Conservation (phyloP, 2,329 filamentous ascomycete genomes). For the Aspergillus niger region DNA sequence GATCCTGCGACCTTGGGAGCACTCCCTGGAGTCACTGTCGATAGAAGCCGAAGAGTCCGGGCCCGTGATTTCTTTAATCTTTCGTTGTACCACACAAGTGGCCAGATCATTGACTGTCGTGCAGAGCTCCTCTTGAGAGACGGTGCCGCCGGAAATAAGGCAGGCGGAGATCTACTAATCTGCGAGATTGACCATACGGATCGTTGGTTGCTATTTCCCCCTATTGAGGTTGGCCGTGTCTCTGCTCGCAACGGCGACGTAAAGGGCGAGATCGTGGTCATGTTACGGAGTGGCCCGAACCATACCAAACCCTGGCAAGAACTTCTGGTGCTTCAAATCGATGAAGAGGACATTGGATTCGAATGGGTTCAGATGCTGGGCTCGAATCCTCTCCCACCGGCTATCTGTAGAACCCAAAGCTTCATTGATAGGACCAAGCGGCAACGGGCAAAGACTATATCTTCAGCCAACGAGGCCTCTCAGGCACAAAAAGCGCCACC, state of each 20-base stretch:
- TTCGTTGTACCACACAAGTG: slow-evolving; percentile 81
- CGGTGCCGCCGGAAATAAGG: slow-evolving; percentile 65
- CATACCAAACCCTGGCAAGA: slow-evolving; percentile 75
- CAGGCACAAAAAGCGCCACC: slow-evolving; percentile 43
- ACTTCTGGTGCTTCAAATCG: slow-evolving; percentile 72
- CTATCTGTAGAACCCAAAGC: slow-evolving; percentile 56
- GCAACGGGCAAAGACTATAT: slow-evolving; percentile 29
- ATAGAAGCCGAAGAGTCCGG: slow-evolving; percentile 77
- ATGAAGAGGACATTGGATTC: slow-evolving; percentile 72
- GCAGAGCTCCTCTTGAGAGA: slow-evolving; percentile 86
- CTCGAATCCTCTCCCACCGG: slow-evolving; percentile 63
- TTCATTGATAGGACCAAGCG: slow-evolving; percentile 51
- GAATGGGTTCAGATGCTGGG: slow-evolving; percentile 91
- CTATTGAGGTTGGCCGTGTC: slow-evolving; percentile 69
- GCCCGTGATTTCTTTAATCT: slow-evolving; percentile 90
- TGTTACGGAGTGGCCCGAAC: slow-evolving; percentile 74
- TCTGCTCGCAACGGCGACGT: slow-evolving; percentile 77
- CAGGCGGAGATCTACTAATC: slow-evolving; percentile 82
- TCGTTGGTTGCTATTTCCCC: slow-evolving; percentile 88
- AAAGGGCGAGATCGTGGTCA: slow-evolving; percentile 75
- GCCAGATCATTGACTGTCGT: slow-evolving; percentile 84
- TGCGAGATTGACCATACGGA: slow-evolving; percentile 80
- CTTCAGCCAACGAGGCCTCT: slow-evolving; percentile 23
- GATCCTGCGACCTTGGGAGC: slow-evolving; percentile 76
- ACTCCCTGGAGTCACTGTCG: slow-evolving; percentile 69